Evolutionary conservation across 208 protist genomes (phyloP).

Genomic region (Herpetomonas tarakana): DNA sequence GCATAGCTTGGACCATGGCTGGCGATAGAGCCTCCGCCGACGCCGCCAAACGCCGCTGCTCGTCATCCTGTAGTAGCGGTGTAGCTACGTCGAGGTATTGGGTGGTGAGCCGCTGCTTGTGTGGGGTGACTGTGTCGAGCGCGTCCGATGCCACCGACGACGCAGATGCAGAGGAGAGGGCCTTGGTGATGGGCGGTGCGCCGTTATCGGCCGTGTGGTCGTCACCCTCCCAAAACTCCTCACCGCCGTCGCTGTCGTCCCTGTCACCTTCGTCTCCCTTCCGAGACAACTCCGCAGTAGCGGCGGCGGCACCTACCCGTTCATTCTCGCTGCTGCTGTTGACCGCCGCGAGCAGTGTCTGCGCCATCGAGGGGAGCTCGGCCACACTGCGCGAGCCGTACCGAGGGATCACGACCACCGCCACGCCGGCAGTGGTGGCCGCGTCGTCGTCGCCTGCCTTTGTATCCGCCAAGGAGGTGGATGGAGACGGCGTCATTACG

Average conservation of each 20-base stretch:
- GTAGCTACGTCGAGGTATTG: background rate
- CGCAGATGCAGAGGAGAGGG: too few relatives aligned
- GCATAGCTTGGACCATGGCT: background rate
- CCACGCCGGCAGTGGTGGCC: background rate
- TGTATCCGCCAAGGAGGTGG: background rate
- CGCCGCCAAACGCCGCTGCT: too few relatives aligned
- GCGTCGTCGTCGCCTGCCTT: background rate
- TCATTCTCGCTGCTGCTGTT: background rate
- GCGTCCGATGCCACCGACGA: background rate
- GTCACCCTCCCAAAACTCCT: background rate
- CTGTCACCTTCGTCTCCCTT: background rate
- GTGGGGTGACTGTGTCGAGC: background rate
- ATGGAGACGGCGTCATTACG: background rate
- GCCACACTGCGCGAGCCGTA: slow-evolving; percentile 29
- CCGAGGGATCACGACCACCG: slow-evolving; percentile 9
- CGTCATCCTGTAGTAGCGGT: too few relatives aligned
- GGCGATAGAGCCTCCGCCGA: background rate
- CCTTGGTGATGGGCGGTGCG: too few relatives aligned
- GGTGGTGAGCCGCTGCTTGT: background rate
- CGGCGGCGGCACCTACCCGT: too few relatives aligned
- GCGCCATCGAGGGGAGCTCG: slow-evolving; percentile 19
- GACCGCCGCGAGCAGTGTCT: slow-evolving; percentile 12
- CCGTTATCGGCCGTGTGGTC: background rate
- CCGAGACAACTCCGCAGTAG: too few relatives aligned
- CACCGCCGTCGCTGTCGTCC: slow-evolving; percentile 2